These are phyloP conservation scores for Neurospora sp. DNA, from an alignment of 495 filamentous ascomycete species.

Conservation along the genomic window DNA sequence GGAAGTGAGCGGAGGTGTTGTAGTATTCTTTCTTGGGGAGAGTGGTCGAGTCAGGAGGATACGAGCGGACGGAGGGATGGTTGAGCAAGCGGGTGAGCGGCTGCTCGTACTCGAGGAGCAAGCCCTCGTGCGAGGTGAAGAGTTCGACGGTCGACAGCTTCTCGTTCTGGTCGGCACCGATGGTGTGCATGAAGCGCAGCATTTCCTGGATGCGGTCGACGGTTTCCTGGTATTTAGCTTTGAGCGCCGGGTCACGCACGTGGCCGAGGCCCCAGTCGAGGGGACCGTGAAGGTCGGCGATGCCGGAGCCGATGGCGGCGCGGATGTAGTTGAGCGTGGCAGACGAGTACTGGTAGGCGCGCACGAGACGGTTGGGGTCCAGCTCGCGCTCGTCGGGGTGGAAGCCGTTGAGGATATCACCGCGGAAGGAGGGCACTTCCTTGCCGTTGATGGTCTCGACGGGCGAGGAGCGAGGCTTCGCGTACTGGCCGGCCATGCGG, in stretches of 20 bases:
- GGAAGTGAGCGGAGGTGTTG: constrained; percentile 90
- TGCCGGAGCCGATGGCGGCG: constrained; percentile 70
- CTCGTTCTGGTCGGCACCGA: constrained; percentile 78
- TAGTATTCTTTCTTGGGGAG: constrained; percentile 48
- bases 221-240: constrained; percentile 72
- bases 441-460: constrained; percentile 73
- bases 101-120: constrained; percentile 92
- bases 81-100: constrained; percentile 65
- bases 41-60: constrained; percentile 8
- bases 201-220: constrained; percentile 83
- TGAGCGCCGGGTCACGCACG: constrained; percentile 71
- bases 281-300: constrained; percentile 87
- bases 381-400: constrained; percentile 56
- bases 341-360: constrained; percentile 91
- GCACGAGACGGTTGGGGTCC: constrained; percentile 74
- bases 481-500: constrained; percentile 93
- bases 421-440: constrained; percentile 80
- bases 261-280: constrained; percentile 95
- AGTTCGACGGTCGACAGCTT: constrained; percentile 90
- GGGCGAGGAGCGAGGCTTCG: constrained; percentile 84
- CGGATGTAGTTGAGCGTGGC: constrained; percentile 89
- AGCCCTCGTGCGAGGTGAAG: constrained; percentile 89
- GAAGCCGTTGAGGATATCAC: constrained; percentile 93
- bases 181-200: constrained; percentile 87
- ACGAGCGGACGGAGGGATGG: constrained; percentile 37